Evolutionary conservation across 768 basidiomycete species (phyloP).

Genomic region (Thelephora ganbajun): DNA sequence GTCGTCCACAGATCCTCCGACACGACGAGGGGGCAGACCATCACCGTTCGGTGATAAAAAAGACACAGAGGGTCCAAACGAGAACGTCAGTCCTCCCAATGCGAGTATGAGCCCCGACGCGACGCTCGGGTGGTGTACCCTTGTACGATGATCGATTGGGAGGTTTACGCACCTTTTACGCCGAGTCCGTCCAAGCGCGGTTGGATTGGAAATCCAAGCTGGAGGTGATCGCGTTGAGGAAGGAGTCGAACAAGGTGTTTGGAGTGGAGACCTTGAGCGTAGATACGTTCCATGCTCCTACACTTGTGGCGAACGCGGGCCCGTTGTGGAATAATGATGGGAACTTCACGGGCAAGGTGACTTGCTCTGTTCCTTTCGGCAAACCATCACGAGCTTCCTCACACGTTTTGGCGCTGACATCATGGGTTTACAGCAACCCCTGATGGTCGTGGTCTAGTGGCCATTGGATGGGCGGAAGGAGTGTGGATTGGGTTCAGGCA

Average conservation of each 20-base stretch:
- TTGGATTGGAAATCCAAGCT: too few relatives aligned
- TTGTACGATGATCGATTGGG: too few relatives aligned
- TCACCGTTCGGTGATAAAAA: conserved; percentile 29
- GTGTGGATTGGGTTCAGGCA: too few relatives aligned
- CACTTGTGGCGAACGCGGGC: conserved; percentile 24
- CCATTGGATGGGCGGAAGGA: too few relatives aligned
- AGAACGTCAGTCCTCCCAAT: conserved; percentile 14
- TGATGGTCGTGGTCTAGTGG: too few relatives aligned
- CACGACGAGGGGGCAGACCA: conserved; percentile 60
- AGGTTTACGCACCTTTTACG: too few relatives aligned
- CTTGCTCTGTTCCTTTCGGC: conserved; percentile 91
- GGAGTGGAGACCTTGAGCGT: conserved; percentile 82
- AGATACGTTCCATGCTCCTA: conserved; percentile 81
- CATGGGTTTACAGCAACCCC: too few relatives aligned
- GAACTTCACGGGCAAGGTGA: too few relatives aligned
- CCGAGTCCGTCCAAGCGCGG: too few relatives aligned
- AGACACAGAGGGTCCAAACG: conserved; percentile 1
- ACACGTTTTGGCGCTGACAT: too few relatives aligned
- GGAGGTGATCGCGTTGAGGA: too few relatives aligned
- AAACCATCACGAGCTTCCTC: conserved; percentile 7
- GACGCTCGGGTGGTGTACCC: conserved; percentile 26
- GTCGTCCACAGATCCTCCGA: conserved; percentile 68
- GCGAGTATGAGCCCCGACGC: conserved; percentile 20
- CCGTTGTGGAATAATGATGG: conserved; percentile 66
- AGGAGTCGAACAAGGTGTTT: too few relatives aligned